Conservation (phyloP, 1,139 yeast species). For the Pichia sp. region DNA sequence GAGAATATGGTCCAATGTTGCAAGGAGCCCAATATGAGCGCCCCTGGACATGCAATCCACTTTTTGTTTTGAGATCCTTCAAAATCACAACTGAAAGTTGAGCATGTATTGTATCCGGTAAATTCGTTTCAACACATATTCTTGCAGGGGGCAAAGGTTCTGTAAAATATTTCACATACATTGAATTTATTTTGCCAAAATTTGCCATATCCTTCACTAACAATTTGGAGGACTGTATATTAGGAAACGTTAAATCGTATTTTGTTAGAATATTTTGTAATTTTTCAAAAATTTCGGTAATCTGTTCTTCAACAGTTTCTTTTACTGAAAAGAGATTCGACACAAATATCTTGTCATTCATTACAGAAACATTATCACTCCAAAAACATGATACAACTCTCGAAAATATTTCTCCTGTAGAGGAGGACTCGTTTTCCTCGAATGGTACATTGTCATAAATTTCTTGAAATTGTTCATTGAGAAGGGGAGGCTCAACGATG, state of each 20-base stretch:
- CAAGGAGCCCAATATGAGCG: slow-evolving; percentile 98
- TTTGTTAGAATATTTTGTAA: slow-evolving; percentile 35
- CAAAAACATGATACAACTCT: slow-evolving; percentile 7
- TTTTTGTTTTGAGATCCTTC: slow-evolving; percentile 33
- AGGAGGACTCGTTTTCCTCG: too few species aligned
- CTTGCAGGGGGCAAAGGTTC: slow-evolving; percentile 80
- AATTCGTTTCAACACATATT: slow-evolving; percentile 65
- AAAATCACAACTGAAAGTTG: slow-evolving; percentile 59
- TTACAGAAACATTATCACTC: slow-evolving; percentile 18
- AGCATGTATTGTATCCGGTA: slow-evolving; percentile 38
- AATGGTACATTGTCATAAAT: slow-evolving; percentile 7
- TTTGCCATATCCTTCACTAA: slow-evolving; percentile 59
- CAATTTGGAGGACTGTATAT: slow-evolving; percentile 55
- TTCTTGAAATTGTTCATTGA: slow-evolving; percentile 45
- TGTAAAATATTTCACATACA: slow-evolving; percentile 54
- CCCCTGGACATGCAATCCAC: slow-evolving; percentile 85
- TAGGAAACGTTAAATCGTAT: slow-evolving; percentile 34
- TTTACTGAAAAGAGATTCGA: slow-evolving; percentile 44
- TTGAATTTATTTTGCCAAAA: slow-evolving; percentile 56
- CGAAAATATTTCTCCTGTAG: too few species aligned
- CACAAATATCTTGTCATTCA: slow-evolving; percentile 40
- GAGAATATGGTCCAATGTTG: slow-evolving; percentile 96
- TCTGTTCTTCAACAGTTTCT: slow-evolving; percentile 41
- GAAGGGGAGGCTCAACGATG: slow-evolving; percentile 42
- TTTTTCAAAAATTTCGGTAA: slow-evolving; percentile 43